Base-by-base conservation (phyloP, 2,329 filamentous ascomycete genomes). In the Aspergillus arachidicola region DNA sequence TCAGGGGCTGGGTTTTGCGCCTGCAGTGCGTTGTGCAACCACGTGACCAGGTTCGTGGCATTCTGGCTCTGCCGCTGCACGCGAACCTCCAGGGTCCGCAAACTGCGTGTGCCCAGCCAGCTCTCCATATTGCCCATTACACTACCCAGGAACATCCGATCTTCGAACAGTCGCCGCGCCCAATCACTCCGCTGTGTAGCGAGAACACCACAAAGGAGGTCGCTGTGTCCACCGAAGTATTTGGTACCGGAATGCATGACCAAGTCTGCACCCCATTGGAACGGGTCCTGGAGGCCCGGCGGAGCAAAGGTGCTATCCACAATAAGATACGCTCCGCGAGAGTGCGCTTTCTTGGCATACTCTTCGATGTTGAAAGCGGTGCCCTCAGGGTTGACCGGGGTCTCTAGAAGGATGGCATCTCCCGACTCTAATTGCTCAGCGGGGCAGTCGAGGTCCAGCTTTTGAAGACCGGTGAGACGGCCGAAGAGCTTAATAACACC, bases 191-290 rank as follows among this genome's bases (percentile, higher is more conserved):
- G 80, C 30, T 85, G 82, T 5, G 93, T 85, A 0, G 88, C 87
- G 38, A 99, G 80, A 19, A 96, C 90, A n/a, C 95, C 95, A 74
- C 92, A 96, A 5, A 99, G 86, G 85, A 98, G 85, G 79, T 99
- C 95, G 68, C 90, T 94, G 80, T 99, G 95, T 0, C 95, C 95
- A 28, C 95, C 95, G 68, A 99, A 87, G 79, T 98, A 99, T 84
- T 98, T 99, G 16, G 94, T 97, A 4, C 93, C 95, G 56, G 87
- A 91, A 79, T 99, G 95, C 91, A 98, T 91, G 34, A 97, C 87
- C 1, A 94, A 79, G 78, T 98, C 94, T 30, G 91, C 93, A 55
- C 93, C 94, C 76, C 86, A 90, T 21, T 77, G 75, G 71, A 98
- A 95, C 0, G 95, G 94, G 71, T 97, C 91, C 75, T 93, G 90